Evolutionary conservation across 106 monocot species (phyloP).

Genomic region (Dendrobium huoshanense): DNA sequence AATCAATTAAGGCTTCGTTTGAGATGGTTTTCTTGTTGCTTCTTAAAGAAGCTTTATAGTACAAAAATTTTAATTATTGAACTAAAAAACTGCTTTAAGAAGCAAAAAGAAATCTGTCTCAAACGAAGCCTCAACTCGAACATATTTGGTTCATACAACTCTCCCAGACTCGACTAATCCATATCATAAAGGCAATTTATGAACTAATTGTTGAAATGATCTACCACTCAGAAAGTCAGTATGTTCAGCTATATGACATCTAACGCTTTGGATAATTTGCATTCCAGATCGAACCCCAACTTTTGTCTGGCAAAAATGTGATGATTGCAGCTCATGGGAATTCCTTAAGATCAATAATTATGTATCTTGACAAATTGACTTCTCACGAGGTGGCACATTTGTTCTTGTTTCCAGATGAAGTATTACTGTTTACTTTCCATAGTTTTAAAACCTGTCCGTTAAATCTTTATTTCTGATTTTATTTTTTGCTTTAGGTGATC

Average conservation of each 20-base stretch:
- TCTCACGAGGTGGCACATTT: slow-evolving; percentile 62
- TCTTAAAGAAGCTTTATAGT: too few species aligned
- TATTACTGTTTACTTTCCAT: background rate
- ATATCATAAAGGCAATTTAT: background rate
- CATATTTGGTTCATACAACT: too few species aligned
- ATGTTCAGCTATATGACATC: background rate
- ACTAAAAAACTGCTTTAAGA: too few species aligned
- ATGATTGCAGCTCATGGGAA: slow-evolving; percentile 99
- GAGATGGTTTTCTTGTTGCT: too few species aligned
- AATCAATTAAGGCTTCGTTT: too few species aligned
- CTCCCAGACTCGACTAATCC: background rate
- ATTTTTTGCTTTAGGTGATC: slow-evolving; percentile 52
- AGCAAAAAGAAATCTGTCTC: too few species aligned
- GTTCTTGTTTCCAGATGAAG: background rate
- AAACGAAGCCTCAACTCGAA: too few species aligned
- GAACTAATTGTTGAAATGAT: slow-evolving; percentile 1
- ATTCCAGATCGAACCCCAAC: slow-evolving; percentile 75
- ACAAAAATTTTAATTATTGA: too few species aligned
- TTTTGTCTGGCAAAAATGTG: slow-evolving; percentile 71
- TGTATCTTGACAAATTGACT: slow-evolving; percentile 93
- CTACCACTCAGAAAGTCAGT: background rate
- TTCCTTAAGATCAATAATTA: slow-evolving; percentile 90
- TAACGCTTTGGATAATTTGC: background rate
- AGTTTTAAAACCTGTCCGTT: background rate
- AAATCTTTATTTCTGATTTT: background rate